Evolutionary conservation across 805 yeast species (phyloP), one percentile per base, ranked within the genome.

Genomic region (Candida ascalaphidarum): DNA sequence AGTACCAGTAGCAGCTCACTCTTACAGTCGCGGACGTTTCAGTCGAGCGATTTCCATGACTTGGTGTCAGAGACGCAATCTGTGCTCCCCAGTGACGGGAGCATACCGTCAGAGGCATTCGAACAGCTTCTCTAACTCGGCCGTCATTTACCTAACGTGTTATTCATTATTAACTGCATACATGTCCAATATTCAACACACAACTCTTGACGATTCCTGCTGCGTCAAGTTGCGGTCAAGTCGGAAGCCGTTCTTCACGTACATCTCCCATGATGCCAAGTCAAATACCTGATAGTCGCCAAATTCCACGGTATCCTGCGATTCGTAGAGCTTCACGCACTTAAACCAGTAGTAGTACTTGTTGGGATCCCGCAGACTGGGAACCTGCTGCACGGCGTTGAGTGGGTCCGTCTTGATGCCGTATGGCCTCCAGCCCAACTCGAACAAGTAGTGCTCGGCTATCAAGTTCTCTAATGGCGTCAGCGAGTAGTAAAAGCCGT

Each of bases 241-340:
- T 34, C 46, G 55, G 43, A 59, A 58, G 4, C 55, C 61, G 37
- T 47, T 38, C 35, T 61, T 61, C 19, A 52, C 39, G 30, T 50
- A 53, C 9, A 58, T 57, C 27, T 63, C 68, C 69, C 69, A 63
- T 9, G 52, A 34, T 17, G 44, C 39, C 32, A 60, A 50, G 41
- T 61, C 68, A 43, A 63, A 63, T 12, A 61, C 61, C 31, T 57
- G 58, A 38, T 48, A 62, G 32, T 62, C 66, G 2, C 65, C 65
- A 27, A 47, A 37, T 25, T 56, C 63, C 16, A 40, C 22, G 7
- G 30, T 28, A 16, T 30, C 29, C 23, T 11, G 33, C 26, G 6
- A 39, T 27, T 14, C 31, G 43, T 11, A 39, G 27, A 5, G 40
- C 27, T 45, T 49, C 7, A 46, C 29, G 22, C 41, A 39, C 29